These are phyloP conservation scores for Chlorella sorokiniana DNA, from an alignment of 139 green algal genomes.

Conservation along the genomic window DNA sequence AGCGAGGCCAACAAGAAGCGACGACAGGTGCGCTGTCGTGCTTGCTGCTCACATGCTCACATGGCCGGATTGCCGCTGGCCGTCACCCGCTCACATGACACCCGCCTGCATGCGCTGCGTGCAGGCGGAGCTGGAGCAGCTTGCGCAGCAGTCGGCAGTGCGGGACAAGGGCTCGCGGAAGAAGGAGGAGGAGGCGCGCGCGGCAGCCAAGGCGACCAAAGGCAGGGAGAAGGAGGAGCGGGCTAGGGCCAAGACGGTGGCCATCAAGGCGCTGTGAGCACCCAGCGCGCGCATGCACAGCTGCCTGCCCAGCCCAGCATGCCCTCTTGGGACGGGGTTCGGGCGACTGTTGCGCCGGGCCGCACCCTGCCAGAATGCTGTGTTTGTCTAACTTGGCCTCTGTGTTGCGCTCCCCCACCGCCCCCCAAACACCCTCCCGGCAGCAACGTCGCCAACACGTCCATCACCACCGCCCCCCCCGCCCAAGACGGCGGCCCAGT, in stretches of 20 bases:
- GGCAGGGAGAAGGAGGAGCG: slow-evolving; percentile 9
- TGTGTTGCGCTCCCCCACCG: neutral
- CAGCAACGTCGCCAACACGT: slow-evolving; percentile 39
- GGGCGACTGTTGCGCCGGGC: too few species aligned
- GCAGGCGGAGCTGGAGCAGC: slow-evolving; percentile 33
- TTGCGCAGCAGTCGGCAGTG: slow-evolving; percentile 9
- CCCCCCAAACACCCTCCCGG: too few species aligned
- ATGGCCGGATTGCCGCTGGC: neutral
- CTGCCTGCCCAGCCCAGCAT: neutral
- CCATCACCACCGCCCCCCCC: slow-evolving; percentile 11
- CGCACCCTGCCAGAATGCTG: too few species aligned
- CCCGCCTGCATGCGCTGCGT: neutral
- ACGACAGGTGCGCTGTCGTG: slow-evolving; percentile 46
- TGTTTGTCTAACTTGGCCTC: too few species aligned
- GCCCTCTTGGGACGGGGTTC: too few species aligned
- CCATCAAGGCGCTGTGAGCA: slow-evolving; percentile 29
- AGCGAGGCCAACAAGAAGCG: slow-evolving; percentile 81
- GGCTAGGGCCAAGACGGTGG: neutral
- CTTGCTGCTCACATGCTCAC: neutral
- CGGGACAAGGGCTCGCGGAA: slow-evolving; percentile 18
- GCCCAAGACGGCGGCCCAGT: slow-evolving; percentile 26
- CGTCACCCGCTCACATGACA: neutral
- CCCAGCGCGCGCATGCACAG: neutral
- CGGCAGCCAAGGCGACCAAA: neutral
- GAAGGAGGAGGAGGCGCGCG: slow-evolving; percentile 11